Conservation (phyloP, 352 stramenopile species). For the Pythium phragmiticola region DNA sequence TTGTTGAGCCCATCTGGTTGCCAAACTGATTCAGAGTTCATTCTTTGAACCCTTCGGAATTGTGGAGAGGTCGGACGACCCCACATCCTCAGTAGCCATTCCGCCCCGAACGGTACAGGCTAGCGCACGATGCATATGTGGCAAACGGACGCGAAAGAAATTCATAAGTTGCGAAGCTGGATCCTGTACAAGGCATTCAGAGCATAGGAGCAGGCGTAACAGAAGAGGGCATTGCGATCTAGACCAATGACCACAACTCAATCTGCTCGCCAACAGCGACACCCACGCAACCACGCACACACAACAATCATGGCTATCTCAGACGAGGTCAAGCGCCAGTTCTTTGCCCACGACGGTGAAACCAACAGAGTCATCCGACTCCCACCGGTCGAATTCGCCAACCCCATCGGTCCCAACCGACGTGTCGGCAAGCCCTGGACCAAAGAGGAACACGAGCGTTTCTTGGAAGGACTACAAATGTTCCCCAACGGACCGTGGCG, state of each 20-base stretch:
- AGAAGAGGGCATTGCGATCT: not conserved
- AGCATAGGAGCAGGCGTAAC: no score
- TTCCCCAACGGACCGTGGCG: slow-evolving; percentile 49
- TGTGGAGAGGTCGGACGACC: no score
- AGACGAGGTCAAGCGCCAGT: slow-evolving; percentile 11
- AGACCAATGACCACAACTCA: not conserved
- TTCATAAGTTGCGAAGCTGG: no score
- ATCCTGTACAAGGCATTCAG: no score
- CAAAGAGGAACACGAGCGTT: slow-evolving; percentile 49
- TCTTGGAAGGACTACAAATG: slow-evolving; percentile 44
- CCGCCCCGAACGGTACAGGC: no score
- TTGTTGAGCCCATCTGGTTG: no score
- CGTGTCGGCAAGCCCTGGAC: slow-evolving; percentile 31
- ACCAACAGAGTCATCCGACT: slow-evolving; percentile 19
- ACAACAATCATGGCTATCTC: slow-evolving; percentile 6
- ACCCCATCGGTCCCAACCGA: slow-evolving; percentile 6
- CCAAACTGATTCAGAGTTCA: no score
- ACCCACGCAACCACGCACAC: not conserved
- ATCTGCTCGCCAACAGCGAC: slow-evolving; percentile 3
- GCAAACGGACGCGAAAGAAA: no score
- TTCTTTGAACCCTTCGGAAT: no score
- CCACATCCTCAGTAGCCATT: no score
- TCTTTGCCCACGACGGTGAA: slow-evolving; percentile 10
- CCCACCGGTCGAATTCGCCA: slow-evolving; percentile 1
- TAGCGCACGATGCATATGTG: no score